Percentiles rank a stretch among this genome's conserved stretches.
Conservation (phyloP, 768 basidiomycete species). For the Boletales sp. region DNA sequence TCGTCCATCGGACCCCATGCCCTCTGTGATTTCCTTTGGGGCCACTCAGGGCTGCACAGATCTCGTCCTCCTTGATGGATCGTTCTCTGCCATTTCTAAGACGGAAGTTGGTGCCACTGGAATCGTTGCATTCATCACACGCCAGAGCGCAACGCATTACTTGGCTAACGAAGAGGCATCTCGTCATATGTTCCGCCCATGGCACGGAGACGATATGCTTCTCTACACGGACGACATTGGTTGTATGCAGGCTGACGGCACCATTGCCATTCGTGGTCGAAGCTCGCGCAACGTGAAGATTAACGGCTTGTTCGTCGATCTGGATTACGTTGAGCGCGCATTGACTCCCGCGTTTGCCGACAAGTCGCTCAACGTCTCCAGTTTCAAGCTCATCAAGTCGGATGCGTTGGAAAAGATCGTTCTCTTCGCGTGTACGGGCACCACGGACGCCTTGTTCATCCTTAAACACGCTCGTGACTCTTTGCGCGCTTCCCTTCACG, state of each 20-base stretch:
- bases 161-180: constrained; percentile 25
- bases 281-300: constrained; percentile 30
- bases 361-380: constrained; percentile 13
- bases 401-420: constrained; percentile 23
- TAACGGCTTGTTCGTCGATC: constrained; percentile 27
- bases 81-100: constrained; percentile 19
- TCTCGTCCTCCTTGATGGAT: constrained; percentile 25
- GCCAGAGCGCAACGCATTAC: constrained; percentile 26
- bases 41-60: constrained; percentile 27
- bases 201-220: constrained; percentile 20
- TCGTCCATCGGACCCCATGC: constrained; percentile 22
- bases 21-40: constrained; percentile 24
- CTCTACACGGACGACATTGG: constrained; percentile 30
- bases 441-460: constrained; percentile 16
- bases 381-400: constrained; percentile 29
- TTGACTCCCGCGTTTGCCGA: constrained; percentile 22
- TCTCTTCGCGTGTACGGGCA: constrained; percentile 18
- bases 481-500: constrained; percentile 14
- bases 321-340: constrained; percentile 27
- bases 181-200: constrained; percentile 27
- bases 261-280: constrained; percentile 24
- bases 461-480: constrained; percentile 23
- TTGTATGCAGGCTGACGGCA: constrained; percentile 25
- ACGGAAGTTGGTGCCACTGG: constrained; percentile 22
- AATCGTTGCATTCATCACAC: constrained; percentile 25